phyloP scores from a whole-genome alignment of 148 eudicot species.

The Vaccinium vitisidaea region DNA sequence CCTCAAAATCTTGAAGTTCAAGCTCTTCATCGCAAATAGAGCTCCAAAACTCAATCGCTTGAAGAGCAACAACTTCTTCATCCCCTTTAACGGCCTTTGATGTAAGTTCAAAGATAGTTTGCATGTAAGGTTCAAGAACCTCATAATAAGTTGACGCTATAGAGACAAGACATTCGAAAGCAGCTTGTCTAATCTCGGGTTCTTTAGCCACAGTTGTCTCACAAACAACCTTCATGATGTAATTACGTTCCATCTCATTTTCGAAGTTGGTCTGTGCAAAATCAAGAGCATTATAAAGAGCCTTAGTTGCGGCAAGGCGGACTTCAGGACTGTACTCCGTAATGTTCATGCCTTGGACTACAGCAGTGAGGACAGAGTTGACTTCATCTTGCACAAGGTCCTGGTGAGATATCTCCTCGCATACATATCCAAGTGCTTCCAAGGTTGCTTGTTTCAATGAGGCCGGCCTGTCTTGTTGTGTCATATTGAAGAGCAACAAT shows the following conservation, averaged over 20 bases:
- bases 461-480: slow-evolving; percentile 45
- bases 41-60: slow-evolving; percentile 79
- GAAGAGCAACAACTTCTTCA: slow-evolving; percentile 65
- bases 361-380: slow-evolving; percentile 65
- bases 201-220: slow-evolving; percentile 52
- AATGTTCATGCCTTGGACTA: slow-evolving; percentile 63
- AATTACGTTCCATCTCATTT: slow-evolving; percentile 64
- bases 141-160: slow-evolving; percentile 65
- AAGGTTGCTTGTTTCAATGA: slow-evolving; percentile 63
- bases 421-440: slow-evolving; percentile 64
- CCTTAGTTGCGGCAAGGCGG: slow-evolving; percentile 61
- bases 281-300: slow-evolving; percentile 65
- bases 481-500: slow-evolving; percentile 53
- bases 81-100: slow-evolving; percentile 57
- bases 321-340: slow-evolving; percentile 43
- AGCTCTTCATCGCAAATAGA: slow-evolving; percentile 73
- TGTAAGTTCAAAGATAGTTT: slow-evolving; percentile 53
- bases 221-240: slow-evolving; percentile 66
- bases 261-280: slow-evolving; percentile 68
- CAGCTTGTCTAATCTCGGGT: slow-evolving; percentile 56
- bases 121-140: slow-evolving; percentile 63
- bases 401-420: slow-evolving; percentile 65
- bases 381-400: slow-evolving; percentile 65
- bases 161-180: slow-evolving; percentile 63
- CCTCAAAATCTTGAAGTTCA: slow-evolving; percentile 48